Base-by-base conservation (phyloP, 768 basidiomycete genomes). In the Rubroboletus pulcherrimus region DNA sequence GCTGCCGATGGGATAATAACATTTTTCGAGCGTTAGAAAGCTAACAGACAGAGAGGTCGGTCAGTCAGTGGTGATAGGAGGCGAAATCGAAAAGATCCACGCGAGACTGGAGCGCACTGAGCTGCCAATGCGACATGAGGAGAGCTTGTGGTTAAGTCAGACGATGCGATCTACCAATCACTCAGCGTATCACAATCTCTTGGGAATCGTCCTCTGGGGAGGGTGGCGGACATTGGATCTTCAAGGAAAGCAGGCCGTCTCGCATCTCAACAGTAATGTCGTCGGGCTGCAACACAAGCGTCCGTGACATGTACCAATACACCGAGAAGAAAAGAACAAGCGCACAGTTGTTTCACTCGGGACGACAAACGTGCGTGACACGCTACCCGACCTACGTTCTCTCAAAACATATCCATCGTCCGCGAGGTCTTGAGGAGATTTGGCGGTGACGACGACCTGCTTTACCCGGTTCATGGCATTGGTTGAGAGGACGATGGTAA, bases 381-480 rank as follows among this genome's bases (percentile, higher is more conserved):
- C 79, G 35, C 67, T 64, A 30, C 84, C 83, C 63, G 75, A 81
- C 63, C 74, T 79, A 59, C 85, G 75, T 70, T 87, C 86, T 51
- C 77, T 74, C 45, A 83, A 72, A 2, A 77, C 74, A 47, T 74
- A 80, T 8, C 75, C 75, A 11, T 67, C 66, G 11, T 73, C 68
- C 43, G 73, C 69, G 57, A 85, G 75, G 26, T 70, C 70, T 47
- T 11, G 83, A 72, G 37, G 70, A 61, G 45, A 70, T 72, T 60
- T 69, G 38, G 85, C 87, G 21, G 73, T 67, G 51, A 90, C 76
- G 47, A 76, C 78, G 61, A 90, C 72, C 63, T 86, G 83, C 64
- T 77, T 84, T 58, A 82, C 77, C 57, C 82, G 77, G 59, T 82
- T 89, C 74, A 81, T 80, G 53, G 76, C 67, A 65, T 83, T 83